A percentile compares a stretch with the other conserved stretches of the same genome.
These are phyloP conservation scores for Rhodamnia rubescens DNA, from an alignment of 345 rosid genomes.

Conservation along the genomic window DNA sequence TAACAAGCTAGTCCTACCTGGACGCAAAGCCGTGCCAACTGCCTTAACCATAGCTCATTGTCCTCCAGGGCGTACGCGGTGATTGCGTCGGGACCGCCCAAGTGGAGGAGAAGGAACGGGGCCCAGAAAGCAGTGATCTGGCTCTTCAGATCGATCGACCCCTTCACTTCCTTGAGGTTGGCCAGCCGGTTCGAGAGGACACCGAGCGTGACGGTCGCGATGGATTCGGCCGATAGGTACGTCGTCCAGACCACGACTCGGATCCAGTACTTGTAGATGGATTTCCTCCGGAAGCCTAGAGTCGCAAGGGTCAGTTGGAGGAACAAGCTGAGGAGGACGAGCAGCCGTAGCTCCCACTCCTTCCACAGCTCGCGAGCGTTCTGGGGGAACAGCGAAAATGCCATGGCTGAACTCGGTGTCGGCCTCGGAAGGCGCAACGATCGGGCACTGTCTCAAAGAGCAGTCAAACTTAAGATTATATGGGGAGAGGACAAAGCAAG, in stretches of 20 bases:
- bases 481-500: too few species aligned
- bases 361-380: background rate
- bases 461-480: too few species aligned
- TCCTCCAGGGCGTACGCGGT: conserved; percentile 17
- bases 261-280: background rate
- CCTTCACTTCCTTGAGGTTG: background rate
- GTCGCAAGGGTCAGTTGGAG: conserved; percentile 8
- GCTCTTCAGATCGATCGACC: background rate
- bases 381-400: background rate
- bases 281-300: conserved; percentile 1
- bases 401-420: background rate
- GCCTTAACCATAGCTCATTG: conserved; percentile 22
- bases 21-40: conserved; percentile 2
- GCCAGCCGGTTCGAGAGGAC: conserved; percentile 5
- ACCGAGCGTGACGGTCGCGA: conserved; percentile 12
- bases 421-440: too few species aligned
- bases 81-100: conserved; percentile 14
- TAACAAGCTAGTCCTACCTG: conserved; percentile 11
- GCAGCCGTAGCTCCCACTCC: conserved; percentile 12
- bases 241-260: conserved; percentile 4
- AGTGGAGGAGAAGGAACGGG: conserved; percentile 19
- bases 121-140: conserved; percentile 15
- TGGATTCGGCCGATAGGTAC: conserved; percentile 17
- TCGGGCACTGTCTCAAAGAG: too few species aligned
- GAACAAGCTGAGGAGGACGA: conserved; percentile 6